Evolutionary conservation across 2,329 filamentous ascomycete species (phyloP), one percentile per base, ranked within the genome.

Genomic region (Xylariomycetidae sp.): DNA sequence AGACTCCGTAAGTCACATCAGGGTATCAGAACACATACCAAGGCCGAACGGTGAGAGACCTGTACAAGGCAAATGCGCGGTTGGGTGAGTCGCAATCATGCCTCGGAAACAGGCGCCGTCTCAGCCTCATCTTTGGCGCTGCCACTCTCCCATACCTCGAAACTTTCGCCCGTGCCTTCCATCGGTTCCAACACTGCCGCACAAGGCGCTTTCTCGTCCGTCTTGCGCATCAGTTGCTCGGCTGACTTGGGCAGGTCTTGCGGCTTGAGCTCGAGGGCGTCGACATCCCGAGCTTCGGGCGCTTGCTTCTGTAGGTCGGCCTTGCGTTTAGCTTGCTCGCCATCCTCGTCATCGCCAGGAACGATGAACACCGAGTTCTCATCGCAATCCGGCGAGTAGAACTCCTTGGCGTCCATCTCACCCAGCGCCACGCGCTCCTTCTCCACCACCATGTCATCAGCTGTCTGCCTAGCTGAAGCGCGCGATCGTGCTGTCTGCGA

Each of bases 101-200:
- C n/a, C 49, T 38, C 54, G 43, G 51, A 55, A 31, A 44, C 36
- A 13, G 36, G 32, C 29, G n/a, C 25, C 8, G 39, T 34, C 37
- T 70, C 68, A 2, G 57, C 49, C 35, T 75, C 79, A 29, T 76
- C 80, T 43, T 76, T 74, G 17, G 72, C 70, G 55, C 77, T 83
- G 17, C 68, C 71, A 50, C 79, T 84, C 57, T 85, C 81, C 79
- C 80, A 85, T 12, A 85, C 67, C 47, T 82, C 77, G 48, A 85
- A 76, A 52, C 60, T 68, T 46, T 78, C 73, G 25, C 69, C 74
- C 0, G 73, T 71, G 29, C 72, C 76, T 33, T 79, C 73, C 5
- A 80, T 64, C 1, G 73, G 69, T 34, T 71, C 57, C 10, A 79
- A 56, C 3, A 72, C 49, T 2, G 68, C 64, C 3, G 70, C 70